These are phyloP conservation scores for Microbotryomycetes sp. DNA, from an alignment of 1,284 basidiomycete genomes.

Conservation along the genomic window DNA sequence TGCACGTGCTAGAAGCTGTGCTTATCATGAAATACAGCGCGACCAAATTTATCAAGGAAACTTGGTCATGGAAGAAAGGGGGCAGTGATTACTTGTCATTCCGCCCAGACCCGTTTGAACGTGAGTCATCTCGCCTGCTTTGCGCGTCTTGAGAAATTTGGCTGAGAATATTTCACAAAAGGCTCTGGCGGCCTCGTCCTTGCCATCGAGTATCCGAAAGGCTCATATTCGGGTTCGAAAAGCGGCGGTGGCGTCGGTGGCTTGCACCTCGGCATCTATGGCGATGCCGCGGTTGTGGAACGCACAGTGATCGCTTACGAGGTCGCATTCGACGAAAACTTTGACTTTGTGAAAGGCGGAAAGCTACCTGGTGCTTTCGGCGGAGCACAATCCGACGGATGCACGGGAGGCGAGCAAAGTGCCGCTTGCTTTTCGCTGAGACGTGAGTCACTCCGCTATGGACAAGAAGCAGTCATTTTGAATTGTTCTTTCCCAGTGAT, in stretches of 20 bases:
- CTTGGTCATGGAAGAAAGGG: background rate
- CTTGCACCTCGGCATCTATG: background rate
- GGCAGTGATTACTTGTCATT: background rate
- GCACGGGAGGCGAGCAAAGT: conserved; percentile 34
- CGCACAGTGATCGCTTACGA: conserved; percentile 29
- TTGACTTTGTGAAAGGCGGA: conserved; percentile 38
- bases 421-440: conserved; percentile 35
- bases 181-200: background rate
- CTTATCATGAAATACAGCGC: no score
- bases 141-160: no score
- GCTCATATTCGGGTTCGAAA: background rate
- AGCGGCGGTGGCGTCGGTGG: background rate
- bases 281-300: background rate
- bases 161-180: no score
- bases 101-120: background rate
- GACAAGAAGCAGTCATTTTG: background rate
- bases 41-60: background rate
- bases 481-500: conserved; percentile 18
- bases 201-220: background rate
- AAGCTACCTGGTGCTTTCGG: conserved; percentile 39
- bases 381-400: conserved; percentile 32
- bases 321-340: conserved; percentile 38
- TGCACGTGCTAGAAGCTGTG: no score
- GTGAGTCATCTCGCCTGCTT: background rate
- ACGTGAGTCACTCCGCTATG: conserved; percentile 11